Evolutionary conservation across 164 flowering plant species (phyloP).

Genomic region (Sextonia rubra): DNA sequence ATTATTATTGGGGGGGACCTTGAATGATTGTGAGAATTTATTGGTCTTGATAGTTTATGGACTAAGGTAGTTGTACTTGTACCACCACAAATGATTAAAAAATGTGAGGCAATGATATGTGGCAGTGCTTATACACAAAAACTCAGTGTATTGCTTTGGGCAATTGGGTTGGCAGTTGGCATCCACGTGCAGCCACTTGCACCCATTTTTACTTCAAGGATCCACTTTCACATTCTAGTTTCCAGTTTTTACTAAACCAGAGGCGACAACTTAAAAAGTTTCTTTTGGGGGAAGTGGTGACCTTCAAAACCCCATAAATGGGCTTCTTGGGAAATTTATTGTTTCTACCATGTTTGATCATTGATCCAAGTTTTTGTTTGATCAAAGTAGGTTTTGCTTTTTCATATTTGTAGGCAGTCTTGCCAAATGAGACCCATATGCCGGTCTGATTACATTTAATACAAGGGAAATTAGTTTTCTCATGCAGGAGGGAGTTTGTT

Average conservation of each 20-base stretch:
- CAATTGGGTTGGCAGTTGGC: neutral
- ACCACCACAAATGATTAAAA: neutral
- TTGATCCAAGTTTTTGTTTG: too few relatives aligned
- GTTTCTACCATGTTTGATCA: too few relatives aligned
- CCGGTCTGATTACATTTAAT: too few relatives aligned
- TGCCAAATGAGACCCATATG: too few relatives aligned
- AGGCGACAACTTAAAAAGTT: neutral
- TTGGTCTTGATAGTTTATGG: neutral
- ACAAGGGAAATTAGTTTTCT: too few relatives aligned
- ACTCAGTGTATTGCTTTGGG: neutral
- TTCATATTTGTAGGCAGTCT: too few relatives aligned
- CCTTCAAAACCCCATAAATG: neutral
- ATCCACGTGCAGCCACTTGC: neutral
- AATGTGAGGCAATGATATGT: neutral
- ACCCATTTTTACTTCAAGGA: neutral
- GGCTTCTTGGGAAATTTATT: too few relatives aligned
- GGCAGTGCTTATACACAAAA: neutral
- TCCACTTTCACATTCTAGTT: too few relatives aligned
- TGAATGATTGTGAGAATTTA: constrained; percentile 1
- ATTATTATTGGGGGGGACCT: neutral
- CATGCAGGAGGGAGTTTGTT: too few relatives aligned
- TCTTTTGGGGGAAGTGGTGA: neutral
- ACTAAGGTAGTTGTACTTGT: neutral
- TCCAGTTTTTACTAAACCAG: neutral
- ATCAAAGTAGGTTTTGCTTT: too few relatives aligned